These are phyloP conservation scores for Euryodendron excelsum DNA, from an alignment of 148 eudicot species.

Conservation along the genomic window DNA sequence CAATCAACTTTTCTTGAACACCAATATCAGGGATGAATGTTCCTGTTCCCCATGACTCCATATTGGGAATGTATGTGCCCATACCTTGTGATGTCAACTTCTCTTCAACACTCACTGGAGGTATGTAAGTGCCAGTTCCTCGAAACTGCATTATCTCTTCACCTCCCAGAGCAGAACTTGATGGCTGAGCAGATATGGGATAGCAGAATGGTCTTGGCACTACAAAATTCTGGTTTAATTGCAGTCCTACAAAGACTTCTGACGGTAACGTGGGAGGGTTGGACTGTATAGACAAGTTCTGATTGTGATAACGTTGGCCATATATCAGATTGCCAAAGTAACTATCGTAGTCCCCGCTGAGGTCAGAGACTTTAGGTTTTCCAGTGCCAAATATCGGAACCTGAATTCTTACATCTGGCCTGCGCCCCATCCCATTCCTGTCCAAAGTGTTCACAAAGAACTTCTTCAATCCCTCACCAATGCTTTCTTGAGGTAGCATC, in stretches of 20 bases:
- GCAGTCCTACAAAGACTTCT: not conserved
- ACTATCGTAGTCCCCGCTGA: conserved; percentile 12
- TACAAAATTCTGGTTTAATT: not conserved
- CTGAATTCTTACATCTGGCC: conserved; percentile 27
- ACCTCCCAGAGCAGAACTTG: not conserved
- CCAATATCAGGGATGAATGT: not conserved
- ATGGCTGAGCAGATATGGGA: not conserved
- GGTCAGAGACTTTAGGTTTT: conserved; percentile 12
- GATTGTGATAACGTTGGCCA: conserved; percentile 24
- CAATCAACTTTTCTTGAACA: not conserved
- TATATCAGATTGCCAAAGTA: conserved; percentile 25
- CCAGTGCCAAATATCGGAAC: conserved; percentile 20
- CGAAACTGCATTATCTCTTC: not conserved
- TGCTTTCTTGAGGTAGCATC: conserved; percentile 24
- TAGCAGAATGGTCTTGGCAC: not conserved
- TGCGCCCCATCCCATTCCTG: conserved; percentile 25
- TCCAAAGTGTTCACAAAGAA: conserved; percentile 31
- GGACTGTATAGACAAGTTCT: not conserved
- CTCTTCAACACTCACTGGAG: not conserved
- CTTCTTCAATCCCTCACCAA: conserved; percentile 23
- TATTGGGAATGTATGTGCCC: no score
- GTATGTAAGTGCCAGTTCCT: not conserved
- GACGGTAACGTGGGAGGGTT: no score
- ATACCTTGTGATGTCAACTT: not conserved
- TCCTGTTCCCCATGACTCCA: not conserved